A percentile compares a stretch with the other conserved stretches of the same genome.
phyloP scores from a whole-genome alignment of 176 grass and related monocot species.

The Musa troglodytarum region DNA sequence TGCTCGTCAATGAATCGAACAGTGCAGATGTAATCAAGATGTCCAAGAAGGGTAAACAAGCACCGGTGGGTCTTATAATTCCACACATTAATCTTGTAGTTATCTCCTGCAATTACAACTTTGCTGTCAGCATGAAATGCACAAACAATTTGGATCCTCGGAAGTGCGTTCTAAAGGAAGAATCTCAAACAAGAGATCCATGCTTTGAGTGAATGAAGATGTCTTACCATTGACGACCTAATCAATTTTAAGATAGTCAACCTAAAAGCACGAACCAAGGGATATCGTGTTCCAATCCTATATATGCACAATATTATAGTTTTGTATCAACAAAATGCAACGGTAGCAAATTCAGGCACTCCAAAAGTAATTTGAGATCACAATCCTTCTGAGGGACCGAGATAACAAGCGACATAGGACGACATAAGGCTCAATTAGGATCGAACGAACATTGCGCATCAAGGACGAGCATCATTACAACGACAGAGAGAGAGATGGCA shows the following conservation, averaged over 20 bases:
- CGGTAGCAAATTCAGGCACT: no score
- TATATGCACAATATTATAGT: no score
- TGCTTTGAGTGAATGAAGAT: no score
- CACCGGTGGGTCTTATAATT: constrained; percentile 89
- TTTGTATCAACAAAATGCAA: no score
- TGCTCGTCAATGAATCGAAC: constrained; percentile 73
- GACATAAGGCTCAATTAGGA: no score
- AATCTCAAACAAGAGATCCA: neutral
- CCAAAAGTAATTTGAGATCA: no score
- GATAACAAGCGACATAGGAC: no score
- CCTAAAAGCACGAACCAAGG: neutral
- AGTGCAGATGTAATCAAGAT: constrained; percentile 83
- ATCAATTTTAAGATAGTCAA: neutral
- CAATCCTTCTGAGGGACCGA: no score
- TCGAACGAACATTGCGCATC: no score
- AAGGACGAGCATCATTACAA: constrained; percentile 6
- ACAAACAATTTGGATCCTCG: neutral
- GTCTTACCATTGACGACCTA: no score
- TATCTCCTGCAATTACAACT: constrained; percentile 48
- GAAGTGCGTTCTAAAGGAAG: neutral
- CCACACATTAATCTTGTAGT: constrained; percentile 96
- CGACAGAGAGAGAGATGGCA: neutral
- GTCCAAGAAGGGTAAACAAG: constrained; percentile 77
- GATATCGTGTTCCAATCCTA: no score
- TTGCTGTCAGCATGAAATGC: neutral